Conservation (phyloP, 2,329 filamentous ascomycete species). For the Cryphonectria carpinicola region DNA sequence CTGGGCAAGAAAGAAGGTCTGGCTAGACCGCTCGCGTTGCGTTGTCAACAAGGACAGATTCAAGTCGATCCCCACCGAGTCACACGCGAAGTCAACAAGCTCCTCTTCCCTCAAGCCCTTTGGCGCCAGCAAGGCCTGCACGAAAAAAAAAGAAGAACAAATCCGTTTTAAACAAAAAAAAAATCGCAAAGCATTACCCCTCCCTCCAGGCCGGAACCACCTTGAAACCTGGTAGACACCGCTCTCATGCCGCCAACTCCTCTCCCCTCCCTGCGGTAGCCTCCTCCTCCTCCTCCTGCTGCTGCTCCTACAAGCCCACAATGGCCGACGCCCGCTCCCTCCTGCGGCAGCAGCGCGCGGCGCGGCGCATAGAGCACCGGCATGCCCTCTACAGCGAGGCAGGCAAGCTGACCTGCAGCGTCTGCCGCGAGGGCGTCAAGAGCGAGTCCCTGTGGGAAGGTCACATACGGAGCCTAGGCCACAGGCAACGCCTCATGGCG, state of each 20-base stretch:
- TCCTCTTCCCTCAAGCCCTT: background rate
- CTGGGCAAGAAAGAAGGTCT: background rate
- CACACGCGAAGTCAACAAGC: background rate
- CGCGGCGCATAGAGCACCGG: constrained; percentile 73
- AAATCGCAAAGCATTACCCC: background rate
- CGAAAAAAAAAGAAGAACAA: no score
- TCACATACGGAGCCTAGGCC: constrained; percentile 57
- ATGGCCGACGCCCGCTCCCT: constrained; percentile 84
- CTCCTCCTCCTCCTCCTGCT: background rate
- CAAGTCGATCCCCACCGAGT: background rate
- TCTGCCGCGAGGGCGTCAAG: constrained; percentile 68
- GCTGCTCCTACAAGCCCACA: constrained; percentile 1
- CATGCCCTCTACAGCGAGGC: constrained; percentile 69
- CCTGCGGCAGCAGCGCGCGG: constrained; percentile 75
- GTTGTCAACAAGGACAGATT: background rate
- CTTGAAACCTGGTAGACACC: background rate
- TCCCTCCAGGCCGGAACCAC: background rate
- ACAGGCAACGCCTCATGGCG: constrained; percentile 45
- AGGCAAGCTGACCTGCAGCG: constrained; percentile 68
- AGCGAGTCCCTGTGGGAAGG: constrained; percentile 69
- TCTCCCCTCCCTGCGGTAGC: background rate
- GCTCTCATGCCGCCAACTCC: background rate
- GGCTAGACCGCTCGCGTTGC: background rate
- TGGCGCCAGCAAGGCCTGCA: background rate
- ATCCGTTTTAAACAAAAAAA: no score